Base-by-base conservation (phyloP, 768 basidiomycete species). In the Glaciozyma antarctica region DNA sequence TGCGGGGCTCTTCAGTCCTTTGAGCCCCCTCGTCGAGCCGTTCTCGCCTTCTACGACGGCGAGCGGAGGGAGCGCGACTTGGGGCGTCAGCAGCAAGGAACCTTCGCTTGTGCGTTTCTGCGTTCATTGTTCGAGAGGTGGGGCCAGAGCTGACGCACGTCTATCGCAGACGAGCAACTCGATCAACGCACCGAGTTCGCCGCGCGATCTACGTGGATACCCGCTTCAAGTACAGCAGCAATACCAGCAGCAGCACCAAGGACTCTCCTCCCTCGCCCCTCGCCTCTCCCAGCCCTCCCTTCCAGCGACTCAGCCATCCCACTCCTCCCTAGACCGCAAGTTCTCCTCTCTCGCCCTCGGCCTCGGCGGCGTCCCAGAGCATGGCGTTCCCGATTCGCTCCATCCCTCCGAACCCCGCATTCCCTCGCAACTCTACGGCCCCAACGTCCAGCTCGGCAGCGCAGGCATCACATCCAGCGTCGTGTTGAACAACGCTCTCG, bases 11-110 rank as follows among this genome's bases (percentile, higher is more conserved):
- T 4, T 54, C 19, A 73, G 67, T 41, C 71, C 72, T 3, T 64
- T 74, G 9, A 73, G 72, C 48, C 73, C 73, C 22, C 62, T 54
- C 21, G 73, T 74, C 1, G 62, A 73, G 48, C 73, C 73, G 9
- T 74, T 74, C 62, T 68, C 66, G 52, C 73, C 73, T 2, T 48
- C 57, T 10, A 51, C 51, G 38, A 57, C 47, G 21, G 53, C 34
- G 13, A 56, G 32, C 41, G 30, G 53, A 19, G 55, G 41, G 19
- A 49, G 58, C 60, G 28, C 63, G 63, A 65, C 26, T 22, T 19
- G 28, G 22, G 34, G 21, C n/a, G 49, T n/a, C n/a, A 41, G 61
- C 16, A 19, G 22, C 47, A n/a, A 43, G 34, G n/a, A 19, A 44
- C 26, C 19, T 16, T 12, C 22, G 28, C 0, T 16, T 28, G 17